Base-by-base conservation (phyloP, 2,329 filamentous ascomycete species). In the Fusarium mexicanum region DNA sequence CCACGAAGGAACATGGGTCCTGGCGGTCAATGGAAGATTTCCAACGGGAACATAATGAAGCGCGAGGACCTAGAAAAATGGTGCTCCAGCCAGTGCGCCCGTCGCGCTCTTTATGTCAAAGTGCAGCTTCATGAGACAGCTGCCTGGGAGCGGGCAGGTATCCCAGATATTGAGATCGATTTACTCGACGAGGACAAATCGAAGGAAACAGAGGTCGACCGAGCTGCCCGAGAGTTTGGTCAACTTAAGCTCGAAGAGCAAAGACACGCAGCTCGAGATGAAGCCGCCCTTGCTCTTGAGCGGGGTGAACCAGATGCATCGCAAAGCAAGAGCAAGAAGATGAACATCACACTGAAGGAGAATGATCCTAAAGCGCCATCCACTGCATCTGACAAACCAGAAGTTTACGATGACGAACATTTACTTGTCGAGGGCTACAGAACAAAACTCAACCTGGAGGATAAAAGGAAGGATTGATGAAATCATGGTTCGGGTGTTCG, bases 91-190 rank as follows among this genome's bases (percentile, higher is more conserved):
- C 87, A 87, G 44, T 99, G 96, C 83, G 93, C 93, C 5, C 89
- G 90, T 73, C 88, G 94, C 55, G 95, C 94, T 6, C 86, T 97
- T 74, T 98, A 95, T 82, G 87, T 98, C 76, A 94, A 95, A 79
- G 93, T 97, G 31, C 96, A 99, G 86, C 88, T 98, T 44, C 92
- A 89, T 74, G 93, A 96, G 79, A 92, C 93, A 71, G 94, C 95
- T 0, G 94, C 93, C 1, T 98, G 95, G 94, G 91, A 96, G 82
- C 88, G 95, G 60, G 89, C 88, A 10, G 90, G 89, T 8, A 87
- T 87, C 37, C 84, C 84, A 4, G 86, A 87, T 26, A 86, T 89
- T 46, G 80, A 86, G 48, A 89, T 94, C 71, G 87, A 92, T 41
- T 79, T 94, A 41, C 81, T 92, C 3, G 91, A 94, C 61, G 94